Evolutionary conservation across 2,329 filamentous ascomycete species (phyloP).

Genomic region (Claviceps maximensis): DNA sequence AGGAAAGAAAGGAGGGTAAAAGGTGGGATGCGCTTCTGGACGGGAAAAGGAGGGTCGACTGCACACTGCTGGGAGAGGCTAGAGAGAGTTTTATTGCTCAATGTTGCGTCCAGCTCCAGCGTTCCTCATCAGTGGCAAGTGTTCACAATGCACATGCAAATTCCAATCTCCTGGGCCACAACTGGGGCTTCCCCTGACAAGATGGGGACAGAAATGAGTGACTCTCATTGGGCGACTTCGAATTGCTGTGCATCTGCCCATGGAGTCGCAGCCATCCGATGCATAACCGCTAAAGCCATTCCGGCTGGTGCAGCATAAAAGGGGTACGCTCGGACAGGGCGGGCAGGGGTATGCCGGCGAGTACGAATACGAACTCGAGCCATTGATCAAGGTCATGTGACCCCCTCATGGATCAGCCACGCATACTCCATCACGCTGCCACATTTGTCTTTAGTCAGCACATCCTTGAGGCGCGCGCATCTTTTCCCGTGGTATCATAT

Average conservation of each 20-base stretch:
- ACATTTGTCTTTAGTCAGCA: constrained; percentile 4
- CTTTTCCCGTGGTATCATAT: not conserved
- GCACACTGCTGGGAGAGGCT: not conserved
- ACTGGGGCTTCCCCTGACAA: constrained; percentile 4
- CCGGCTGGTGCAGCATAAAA: not conserved
- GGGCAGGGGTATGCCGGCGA: not conserved
- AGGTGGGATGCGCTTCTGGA: not conserved
- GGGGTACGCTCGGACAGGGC: too few species aligned
- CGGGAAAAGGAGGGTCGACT: not conserved
- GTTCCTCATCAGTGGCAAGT: not conserved
- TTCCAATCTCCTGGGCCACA: constrained; percentile 1
- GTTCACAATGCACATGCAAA: constrained; percentile 3
- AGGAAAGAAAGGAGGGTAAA: constrained; percentile 3
- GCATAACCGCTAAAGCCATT: not conserved
- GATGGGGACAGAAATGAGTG: not conserved
- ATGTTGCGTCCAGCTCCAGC: too few species aligned
- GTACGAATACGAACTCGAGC: constrained; percentile 11
- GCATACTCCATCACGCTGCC: not conserved
- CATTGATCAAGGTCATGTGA: not conserved
- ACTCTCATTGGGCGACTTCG: constrained; percentile 7
- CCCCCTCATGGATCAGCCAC: too few species aligned
- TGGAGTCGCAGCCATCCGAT: not conserved
- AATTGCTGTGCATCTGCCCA: not conserved
- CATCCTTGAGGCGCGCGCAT: not conserved
- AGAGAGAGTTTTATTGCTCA: constrained; percentile 5